These are phyloP conservation scores for Ilex paraguariensis DNA, from an alignment of 305 asterid genomes.

Conservation along the genomic window DNA sequence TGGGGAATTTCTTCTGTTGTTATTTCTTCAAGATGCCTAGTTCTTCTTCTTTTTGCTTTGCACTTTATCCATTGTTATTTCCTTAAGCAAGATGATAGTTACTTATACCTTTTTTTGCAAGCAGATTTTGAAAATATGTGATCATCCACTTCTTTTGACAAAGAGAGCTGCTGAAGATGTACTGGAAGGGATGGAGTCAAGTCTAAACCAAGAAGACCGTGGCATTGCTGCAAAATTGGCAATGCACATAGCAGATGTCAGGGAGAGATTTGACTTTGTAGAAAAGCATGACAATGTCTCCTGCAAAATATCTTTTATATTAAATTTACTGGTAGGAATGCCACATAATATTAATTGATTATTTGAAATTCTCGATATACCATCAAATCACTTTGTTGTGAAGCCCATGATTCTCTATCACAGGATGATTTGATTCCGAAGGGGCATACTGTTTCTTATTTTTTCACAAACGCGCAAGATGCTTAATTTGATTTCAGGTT, in stretches of 20 bases:
- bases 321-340: conserved; percentile 64
- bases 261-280: conserved; percentile 62
- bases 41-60: background rate
- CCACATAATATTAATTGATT: background rate
- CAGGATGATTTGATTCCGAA: conserved; percentile 79
- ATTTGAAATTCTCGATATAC: background rate
- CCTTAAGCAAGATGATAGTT: conserved; percentile 2
- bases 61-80: too few relatives aligned
- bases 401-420: conserved; percentile 15
- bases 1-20: too few relatives aligned
- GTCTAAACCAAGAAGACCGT: conserved; percentile 56
- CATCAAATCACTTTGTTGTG: conserved; percentile 6
- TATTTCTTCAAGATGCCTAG: too few relatives aligned
- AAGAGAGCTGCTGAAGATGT: conserved; percentile 98
- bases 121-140: conserved; percentile 93
- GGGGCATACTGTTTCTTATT: conserved; percentile 89
- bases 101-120: conserved; percentile 11
- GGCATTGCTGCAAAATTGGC: conserved; percentile 83
- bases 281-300: conserved; percentile 59
- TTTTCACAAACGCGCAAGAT: conserved; percentile 95
- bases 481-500: conserved; percentile 86
- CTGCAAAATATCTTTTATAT: conserved; percentile 78
- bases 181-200: conserved; percentile 90
- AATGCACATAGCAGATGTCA: conserved; percentile 84
- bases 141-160: conserved; percentile 88